Evolutionary conservation across 1,139 yeast species (phyloP).

Genomic region (Pneumocystis jirovecii): DNA sequence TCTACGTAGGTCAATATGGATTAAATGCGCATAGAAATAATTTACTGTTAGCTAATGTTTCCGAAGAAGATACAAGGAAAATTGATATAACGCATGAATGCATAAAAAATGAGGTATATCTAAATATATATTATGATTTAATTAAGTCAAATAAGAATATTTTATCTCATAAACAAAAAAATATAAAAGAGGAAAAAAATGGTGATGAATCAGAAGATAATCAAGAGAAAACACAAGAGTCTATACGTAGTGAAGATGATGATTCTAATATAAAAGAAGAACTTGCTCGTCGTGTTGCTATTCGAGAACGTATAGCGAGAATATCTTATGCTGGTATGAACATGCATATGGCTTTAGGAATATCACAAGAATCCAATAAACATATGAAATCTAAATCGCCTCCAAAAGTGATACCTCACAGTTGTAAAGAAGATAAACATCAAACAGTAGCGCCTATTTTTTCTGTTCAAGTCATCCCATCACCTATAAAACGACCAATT

Average conservation of each 20-base stretch:
- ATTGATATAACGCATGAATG: background rate
- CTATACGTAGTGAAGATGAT: background rate
- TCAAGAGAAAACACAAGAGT: background rate
- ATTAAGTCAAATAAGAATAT: background rate
- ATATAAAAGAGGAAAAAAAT: background rate
- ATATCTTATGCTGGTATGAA: conserved; percentile 75
- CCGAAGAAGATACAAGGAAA: background rate
- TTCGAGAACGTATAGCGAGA: conserved; percentile 91
- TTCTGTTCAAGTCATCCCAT: conserved; percentile 33
- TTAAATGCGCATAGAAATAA: background rate
- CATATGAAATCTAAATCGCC: conserved; percentile 21
- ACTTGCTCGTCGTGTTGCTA: conserved; percentile 47
- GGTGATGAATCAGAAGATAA: background rate
- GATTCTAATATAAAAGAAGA: background rate
- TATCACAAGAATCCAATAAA: conserved; percentile 22
- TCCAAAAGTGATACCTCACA: conserved; percentile 17
- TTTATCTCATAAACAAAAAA: background rate
- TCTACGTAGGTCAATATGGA: background rate
- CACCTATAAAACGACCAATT: background rate
- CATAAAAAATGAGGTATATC: background rate
- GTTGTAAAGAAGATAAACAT: conserved; percentile 13
- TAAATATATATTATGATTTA: background rate
- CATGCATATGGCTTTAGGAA: conserved; percentile 32
- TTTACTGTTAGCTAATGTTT: background rate
- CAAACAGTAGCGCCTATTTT: conserved; percentile 34